A percentile compares a stretch with the other conserved stretches of the same genome.
phyloP scores from a whole-genome alignment of 139 green algal species.

The Monoraphidium neglectum region DNA sequence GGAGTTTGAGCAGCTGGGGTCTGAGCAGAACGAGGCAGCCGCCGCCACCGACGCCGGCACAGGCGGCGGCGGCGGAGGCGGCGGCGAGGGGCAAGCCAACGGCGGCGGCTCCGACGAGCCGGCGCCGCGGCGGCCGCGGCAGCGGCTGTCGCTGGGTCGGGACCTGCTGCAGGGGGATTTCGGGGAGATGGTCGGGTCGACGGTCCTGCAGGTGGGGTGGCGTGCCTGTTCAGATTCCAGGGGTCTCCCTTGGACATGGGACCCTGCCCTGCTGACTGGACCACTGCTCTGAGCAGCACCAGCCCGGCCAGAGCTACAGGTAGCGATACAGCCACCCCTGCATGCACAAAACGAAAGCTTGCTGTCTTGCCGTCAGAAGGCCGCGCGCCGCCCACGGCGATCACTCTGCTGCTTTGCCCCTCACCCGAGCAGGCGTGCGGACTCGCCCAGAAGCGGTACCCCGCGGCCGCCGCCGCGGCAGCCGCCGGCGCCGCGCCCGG shows the following conservation, averaged over 20 bases:
- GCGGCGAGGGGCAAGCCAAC: background rate
- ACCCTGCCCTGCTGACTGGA: no score
- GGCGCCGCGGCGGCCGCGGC: background rate
- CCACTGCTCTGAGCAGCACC: no score
- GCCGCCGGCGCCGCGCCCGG: slow-evolving; percentile 2
- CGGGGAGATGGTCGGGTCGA: slow-evolving; percentile 13
- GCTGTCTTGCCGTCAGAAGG: no score
- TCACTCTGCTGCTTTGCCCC: background rate
- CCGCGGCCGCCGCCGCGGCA: background rate
- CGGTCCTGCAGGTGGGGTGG: slow-evolving; percentile 18
- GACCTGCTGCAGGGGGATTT: slow-evolving; percentile 23
- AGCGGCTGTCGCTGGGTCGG: background rate
- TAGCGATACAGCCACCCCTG: no score
- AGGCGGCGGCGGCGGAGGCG: slow-evolving; percentile 8
- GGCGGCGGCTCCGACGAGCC: no score
- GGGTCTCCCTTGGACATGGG: no score
- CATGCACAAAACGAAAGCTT: background rate
- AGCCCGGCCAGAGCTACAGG: no score
- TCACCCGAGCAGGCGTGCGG: background rate
- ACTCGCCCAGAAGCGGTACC: background rate
- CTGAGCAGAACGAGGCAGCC: slow-evolving; percentile 8
- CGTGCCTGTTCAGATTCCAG: no score
- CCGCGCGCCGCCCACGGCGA: background rate
- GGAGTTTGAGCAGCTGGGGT: slow-evolving; percentile 42
- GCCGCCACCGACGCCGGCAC: background rate